Percentiles rank a stretch among this genome's conserved stretches.
phyloP scores from a whole-genome alignment of 2,329 filamentous ascomycete species.

The Aspergillus jensenii region DNA sequence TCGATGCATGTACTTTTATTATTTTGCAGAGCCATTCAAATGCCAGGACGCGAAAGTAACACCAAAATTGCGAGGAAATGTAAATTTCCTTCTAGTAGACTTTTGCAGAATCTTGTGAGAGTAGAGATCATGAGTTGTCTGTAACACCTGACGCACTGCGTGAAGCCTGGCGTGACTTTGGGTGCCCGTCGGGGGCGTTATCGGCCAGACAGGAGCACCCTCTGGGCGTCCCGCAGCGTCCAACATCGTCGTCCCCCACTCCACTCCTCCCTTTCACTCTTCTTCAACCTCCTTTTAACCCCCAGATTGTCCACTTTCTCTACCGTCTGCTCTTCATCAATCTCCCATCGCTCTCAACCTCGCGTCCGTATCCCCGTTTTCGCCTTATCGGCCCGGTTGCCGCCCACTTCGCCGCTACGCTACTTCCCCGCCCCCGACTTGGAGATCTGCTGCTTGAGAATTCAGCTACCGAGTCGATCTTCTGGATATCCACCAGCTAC shows the following conservation, averaged over 20 bases:
- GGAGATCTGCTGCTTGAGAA: slow-evolving; percentile 16
- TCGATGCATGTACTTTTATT: background rate
- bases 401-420: slow-evolving; percentile 7
- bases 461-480: slow-evolving; percentile 19
- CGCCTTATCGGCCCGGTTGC: slow-evolving; percentile 6
- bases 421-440: slow-evolving; percentile 31
- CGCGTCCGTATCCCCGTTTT: slow-evolving; percentile 7
- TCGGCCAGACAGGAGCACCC: slow-evolving; percentile 2
- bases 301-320: background rate
- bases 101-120: background rate
- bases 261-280: background rate
- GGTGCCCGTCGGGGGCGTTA: background rate
- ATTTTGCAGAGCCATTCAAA: background rate
- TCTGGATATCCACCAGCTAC: background rate
- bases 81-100: background rate
- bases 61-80: background rate
- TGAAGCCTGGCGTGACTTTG: slow-evolving; percentile 8
- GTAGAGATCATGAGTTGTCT: background rate
- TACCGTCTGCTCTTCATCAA: slow-evolving; percentile 2
- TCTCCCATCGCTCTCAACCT: background rate
- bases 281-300: slow-evolving; percentile 1
- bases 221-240: background rate
- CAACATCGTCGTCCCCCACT: background rate
- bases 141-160: background rate
- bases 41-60: background rate